These are phyloP conservation scores for Plasmodium yoelii DNA, from an alignment of 169 alveolate genomes.

Conservation along the genomic window DNA sequence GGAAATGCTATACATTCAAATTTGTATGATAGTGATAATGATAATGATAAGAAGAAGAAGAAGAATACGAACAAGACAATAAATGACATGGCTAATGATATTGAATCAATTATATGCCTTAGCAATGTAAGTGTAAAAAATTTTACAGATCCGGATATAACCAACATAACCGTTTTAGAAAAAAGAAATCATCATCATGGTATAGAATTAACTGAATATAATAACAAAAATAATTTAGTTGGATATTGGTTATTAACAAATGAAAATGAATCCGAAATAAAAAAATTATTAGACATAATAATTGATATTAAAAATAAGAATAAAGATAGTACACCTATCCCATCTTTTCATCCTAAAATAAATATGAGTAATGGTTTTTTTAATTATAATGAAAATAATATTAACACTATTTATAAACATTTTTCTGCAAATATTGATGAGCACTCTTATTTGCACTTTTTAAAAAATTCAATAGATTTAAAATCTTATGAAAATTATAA, in stretches of 20 bases:
- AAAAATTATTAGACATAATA: slow-evolving; percentile 12
- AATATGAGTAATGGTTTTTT: slow-evolving; percentile 51
- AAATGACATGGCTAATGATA: slow-evolving; percentile 35
- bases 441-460: neutral
- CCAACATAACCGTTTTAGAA: slow-evolving; percentile 59
- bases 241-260: slow-evolving; percentile 67
- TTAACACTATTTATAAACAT: slow-evolving; percentile 47
- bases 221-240: slow-evolving; percentile 38
- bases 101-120: slow-evolving; percentile 51
- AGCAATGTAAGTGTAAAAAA: slow-evolving; percentile 33
- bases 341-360: slow-evolving; percentile 72
- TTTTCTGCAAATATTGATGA: slow-evolving; percentile 37
- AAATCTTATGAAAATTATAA: neutral
- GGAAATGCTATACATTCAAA: neutral
- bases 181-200: slow-evolving; percentile 62
- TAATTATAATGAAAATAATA: slow-evolving; percentile 38
- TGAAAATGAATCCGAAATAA: slow-evolving; percentile 23
- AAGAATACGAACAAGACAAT: neutral
- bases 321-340: slow-evolving; percentile 3
- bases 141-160: slow-evolving; percentile 36
- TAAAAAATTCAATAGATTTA: neutral
- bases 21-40: neutral
- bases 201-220: slow-evolving; percentile 66
- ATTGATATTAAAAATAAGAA: slow-evolving; percentile 24
- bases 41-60: no score